Evolutionary conservation across 331 rosid species (phyloP), one percentile per base, ranked within the genome.

Genomic region (Malus hybrid): DNA sequence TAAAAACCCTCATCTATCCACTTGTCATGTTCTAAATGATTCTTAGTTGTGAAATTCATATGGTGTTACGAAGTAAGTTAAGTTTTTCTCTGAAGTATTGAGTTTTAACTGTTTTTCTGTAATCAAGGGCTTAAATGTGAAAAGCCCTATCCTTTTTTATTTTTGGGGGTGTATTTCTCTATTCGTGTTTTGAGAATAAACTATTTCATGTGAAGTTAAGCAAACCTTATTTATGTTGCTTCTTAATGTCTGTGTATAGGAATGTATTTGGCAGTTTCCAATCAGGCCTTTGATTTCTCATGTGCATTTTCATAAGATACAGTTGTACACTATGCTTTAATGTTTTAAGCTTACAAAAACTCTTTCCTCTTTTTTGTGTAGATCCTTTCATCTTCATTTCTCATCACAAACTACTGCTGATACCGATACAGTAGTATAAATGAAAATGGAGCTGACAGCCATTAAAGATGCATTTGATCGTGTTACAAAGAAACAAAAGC

Each of bases 401-500:
- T 15, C 56, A 65, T 52, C 63, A 1, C 14, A 52, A 33, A 52
- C 24, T 65, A 10, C 30, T 53, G 48, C 14, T 42, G 48, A 42
- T 42, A 42, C 48, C 14, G n/a, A 19, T 65, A 74, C 32, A 5
- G 24, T 33, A 36, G 46, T 24, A 24, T 24, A 61, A 67, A 16
- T 78, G 8, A 29, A 39, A 71, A 94, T 94, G 99, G 99, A 92
- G 81, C 87, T 87, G 81, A 87, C 78, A 71, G 75, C 82, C 79
- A 85, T 94, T 75, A 90, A 76, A 84, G 99, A 92, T 86, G 91
- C 97, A 82, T 92, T 94, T 85, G 91, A 92, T 30, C 92, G 93
- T 69, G 96, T 90, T 72, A 73, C 92, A 22, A 94, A 94, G 90
- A 92, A 94, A 86, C 99, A 94, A 84, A 94, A 92, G 82, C 63